phyloP scores from a whole-genome alignment of 805 yeast species.

The Grigorovia jiainica region DNA sequence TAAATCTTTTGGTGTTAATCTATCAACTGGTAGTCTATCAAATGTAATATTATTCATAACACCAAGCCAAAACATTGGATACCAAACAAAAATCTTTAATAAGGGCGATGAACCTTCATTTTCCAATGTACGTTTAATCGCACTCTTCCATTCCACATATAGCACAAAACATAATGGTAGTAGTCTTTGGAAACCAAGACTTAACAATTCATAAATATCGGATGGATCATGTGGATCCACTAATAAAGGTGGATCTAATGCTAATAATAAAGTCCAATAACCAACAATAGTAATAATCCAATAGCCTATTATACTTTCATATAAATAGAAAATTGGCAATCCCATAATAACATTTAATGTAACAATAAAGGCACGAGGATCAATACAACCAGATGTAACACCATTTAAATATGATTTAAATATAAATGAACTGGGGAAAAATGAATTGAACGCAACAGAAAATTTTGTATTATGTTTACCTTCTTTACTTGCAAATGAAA shows the following conservation, averaged over 20 bases:
- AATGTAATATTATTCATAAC: constrained; percentile 78
- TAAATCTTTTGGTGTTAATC: constrained; percentile 65
- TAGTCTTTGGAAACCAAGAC: constrained; percentile 63
- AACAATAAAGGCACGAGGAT: constrained; percentile 54
- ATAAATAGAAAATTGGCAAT: constrained; percentile 46
- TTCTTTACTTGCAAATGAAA: constrained; percentile 35
- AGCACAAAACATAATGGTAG: constrained; percentile 67
- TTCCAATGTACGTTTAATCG: constrained; percentile 41
- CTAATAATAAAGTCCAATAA: constrained; percentile 72
- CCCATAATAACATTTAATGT: constrained; percentile 54
- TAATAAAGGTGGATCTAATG: constrained; percentile 69
- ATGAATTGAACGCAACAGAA: constrained; percentile 50
- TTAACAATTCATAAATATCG: constrained; percentile 48
- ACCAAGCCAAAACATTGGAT: constrained; percentile 77
- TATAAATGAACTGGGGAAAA: constrained; percentile 64
- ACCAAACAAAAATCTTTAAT: constrained; percentile 45
- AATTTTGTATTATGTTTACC: constrained; percentile 46
- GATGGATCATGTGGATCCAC: constrained; percentile 46
- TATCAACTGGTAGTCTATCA: constrained; percentile 80
- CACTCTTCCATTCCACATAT: constrained; percentile 56
- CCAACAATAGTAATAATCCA: constrained; percentile 59
- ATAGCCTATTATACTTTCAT: constrained; percentile 39
- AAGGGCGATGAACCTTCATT: constrained; percentile 33
- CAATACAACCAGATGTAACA: constrained; percentile 47
- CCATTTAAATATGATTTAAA: constrained; percentile 39